Base-by-base conservation (phyloP, 1,284 basidiomycete genomes). In the Trichosporon ovoides region DNA sequence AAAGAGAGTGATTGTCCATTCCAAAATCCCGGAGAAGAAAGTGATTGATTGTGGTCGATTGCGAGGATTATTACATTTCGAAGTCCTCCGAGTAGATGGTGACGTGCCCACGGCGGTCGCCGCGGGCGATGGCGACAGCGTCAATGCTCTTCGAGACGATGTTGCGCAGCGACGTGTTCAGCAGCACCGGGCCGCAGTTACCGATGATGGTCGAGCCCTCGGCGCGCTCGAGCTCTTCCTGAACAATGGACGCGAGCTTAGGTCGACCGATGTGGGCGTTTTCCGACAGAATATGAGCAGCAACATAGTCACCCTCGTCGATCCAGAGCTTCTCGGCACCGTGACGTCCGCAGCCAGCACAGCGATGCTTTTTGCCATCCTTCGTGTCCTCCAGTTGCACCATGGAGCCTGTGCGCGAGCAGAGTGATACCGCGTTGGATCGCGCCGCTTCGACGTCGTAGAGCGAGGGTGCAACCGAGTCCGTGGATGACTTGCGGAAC, bases 221-320 rank as follows among this genome's bases (percentile, higher is more conserved):
- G 6, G 85, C 80, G 13, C 65, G 62, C 55, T 82, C 79, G 6
- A 87, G 82, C 71, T 90, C 88, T 56, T 87, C 85, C n/a, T 80
- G 79, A n/a, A 90, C 71, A 51, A 90, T 83, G 46, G 80, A 77
- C 53, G 84, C 83, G 46, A 89, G 72, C 64, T 83, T 85, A 19
- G 90, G 89, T 67, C 85, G 84, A 0, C 90, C 90, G 1, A 84
- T 82, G 43, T 84, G 80, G 10, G 86, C 86, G 58, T 84, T 80
- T 74, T 91, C 88, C 10, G 86, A 81, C 43, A 91, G 79, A n/a
- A 83, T 68, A 22, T 80, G 80, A 62, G 91, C 80, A 63, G 91
- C 89, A 7, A 79, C 76, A 65, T 85, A 80, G 71, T 93, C 90
- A 52, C 80, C 78, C 38, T 82, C 81, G 62, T 86, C 84, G 56